A percentile compares a stretch with the other conserved stretches of the same genome.
phyloP scores from a whole-genome alignment of 225 moss, liverwort and hornwort genomes.

The Physcomitrellopsis africana region DNA sequence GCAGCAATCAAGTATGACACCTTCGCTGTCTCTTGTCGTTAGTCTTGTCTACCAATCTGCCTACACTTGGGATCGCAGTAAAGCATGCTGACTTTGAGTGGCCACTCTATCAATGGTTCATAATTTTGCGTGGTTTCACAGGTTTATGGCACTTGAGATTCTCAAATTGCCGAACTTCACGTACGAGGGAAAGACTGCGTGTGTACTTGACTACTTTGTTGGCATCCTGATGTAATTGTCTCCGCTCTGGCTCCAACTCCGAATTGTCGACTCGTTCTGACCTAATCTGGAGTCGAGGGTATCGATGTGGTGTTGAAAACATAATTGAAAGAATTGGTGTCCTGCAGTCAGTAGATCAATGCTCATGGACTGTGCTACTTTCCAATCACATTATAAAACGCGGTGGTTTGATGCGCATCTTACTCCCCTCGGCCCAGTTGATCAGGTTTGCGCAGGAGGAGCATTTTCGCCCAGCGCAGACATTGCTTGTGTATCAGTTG shows the following conservation, averaged over 20 bases:
- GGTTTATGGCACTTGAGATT: slow-evolving; percentile 47
- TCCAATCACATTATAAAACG: neutral
- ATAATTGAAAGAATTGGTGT: neutral
- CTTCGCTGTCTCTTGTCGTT: neutral
- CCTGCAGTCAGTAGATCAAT: neutral
- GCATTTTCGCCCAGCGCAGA: slow-evolving; percentile 38
- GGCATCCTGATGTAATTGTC: slow-evolving; percentile 46
- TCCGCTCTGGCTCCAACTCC: slow-evolving; percentile 6
- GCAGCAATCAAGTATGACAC: slow-evolving; percentile 36
- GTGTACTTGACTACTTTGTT: slow-evolving; percentile 52
- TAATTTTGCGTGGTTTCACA: slow-evolving; percentile 6
- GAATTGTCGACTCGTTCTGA: neutral
- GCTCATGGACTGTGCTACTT: neutral
- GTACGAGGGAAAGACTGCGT: slow-evolving; percentile 42
- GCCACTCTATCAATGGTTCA: neutral
- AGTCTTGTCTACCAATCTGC: neutral
- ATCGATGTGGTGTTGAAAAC: neutral
- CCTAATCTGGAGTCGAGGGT: neutral
- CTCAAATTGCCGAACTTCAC: slow-evolving; percentile 41
- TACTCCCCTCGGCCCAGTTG: slow-evolving; percentile 15
- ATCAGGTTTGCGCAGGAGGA: slow-evolving; percentile 56
- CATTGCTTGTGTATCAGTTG: slow-evolving; percentile 49
- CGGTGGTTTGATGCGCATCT: neutral
- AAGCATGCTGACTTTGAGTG: neutral
- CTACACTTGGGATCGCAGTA: neutral